Percentiles rank a stretch among this genome's conserved stretches.
Conservation (phyloP, 345 rosid genomes). For the Gossypium arboreum region DNA sequence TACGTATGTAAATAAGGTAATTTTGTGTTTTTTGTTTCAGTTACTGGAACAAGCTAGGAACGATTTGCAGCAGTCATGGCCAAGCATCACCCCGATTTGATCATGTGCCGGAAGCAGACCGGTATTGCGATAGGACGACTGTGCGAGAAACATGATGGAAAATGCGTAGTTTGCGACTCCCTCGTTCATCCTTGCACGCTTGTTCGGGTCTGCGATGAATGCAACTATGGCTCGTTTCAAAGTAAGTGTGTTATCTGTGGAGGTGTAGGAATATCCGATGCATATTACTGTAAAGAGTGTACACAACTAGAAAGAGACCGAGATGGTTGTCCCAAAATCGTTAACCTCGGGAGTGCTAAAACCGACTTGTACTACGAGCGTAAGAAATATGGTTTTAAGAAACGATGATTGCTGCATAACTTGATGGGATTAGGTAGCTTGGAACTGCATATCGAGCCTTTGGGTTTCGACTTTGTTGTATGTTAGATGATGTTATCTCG, state of each 20-base stretch:
- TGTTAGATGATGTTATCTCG: conserved; percentile 4
- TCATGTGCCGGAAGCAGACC: conserved; percentile 73
- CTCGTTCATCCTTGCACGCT: conserved; percentile 72
- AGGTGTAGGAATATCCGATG: conserved; percentile 69
- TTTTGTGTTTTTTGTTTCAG: neutral
- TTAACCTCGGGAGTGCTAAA: conserved; percentile 33
- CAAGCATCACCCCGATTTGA: conserved; percentile 73
- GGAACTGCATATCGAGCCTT: neutral
- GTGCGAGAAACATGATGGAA: conserved; percentile 62
- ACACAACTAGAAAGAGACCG: conserved; percentile 68
- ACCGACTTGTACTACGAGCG: conserved; percentile 58
- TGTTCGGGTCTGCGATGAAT: conserved; percentile 67
- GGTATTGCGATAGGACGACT: conserved; percentile 69
- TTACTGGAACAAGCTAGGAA: neutral
- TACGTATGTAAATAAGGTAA: too few relatives aligned
- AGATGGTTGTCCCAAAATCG: conserved; percentile 59
- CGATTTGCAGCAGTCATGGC: conserved; percentile 34
- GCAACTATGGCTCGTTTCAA: conserved; percentile 75
- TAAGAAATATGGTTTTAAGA: conserved; percentile 68
- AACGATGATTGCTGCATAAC: conserved; percentile 23
- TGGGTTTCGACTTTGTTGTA: too few relatives aligned
- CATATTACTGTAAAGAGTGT: conserved; percentile 72
- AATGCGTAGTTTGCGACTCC: conserved; percentile 67
- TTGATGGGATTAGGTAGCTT: neutral
- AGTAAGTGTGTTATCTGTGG: conserved; percentile 70